Conservation (phyloP, 164 flowering plant genomes). For the Chloranthus sessilifolius region DNA sequence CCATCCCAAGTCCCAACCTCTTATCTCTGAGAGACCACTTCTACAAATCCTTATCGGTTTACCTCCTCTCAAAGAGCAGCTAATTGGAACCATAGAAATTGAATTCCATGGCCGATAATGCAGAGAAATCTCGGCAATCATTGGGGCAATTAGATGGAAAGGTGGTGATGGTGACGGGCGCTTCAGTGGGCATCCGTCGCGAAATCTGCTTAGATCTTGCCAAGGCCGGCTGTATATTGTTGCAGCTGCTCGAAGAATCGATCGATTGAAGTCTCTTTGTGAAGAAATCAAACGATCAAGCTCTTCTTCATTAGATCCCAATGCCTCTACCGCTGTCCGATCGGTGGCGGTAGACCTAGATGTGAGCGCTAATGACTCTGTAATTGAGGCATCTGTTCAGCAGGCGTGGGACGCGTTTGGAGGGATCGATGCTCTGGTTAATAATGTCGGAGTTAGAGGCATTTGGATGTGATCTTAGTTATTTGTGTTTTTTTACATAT, state of each 20-base stretch:
- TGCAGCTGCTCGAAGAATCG: slow-evolving; percentile 29
- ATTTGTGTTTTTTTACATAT: no score
- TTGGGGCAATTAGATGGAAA: not conserved
- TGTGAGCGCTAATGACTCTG: slow-evolving; percentile 33
- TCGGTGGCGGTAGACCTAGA: slow-evolving; percentile 49
- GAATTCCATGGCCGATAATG: slow-evolving; percentile 1
- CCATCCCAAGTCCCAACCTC: no score
- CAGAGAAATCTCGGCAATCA: no score
- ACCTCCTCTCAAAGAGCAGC: no score
- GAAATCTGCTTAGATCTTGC: slow-evolving; percentile 5
- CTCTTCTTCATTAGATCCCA: not conserved
- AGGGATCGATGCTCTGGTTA: slow-evolving; percentile 51
- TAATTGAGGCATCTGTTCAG: slow-evolving; percentile 35
- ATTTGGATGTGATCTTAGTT: not conserved
- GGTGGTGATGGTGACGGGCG: slow-evolving; percentile 7
- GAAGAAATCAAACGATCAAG: no score
- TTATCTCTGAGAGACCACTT: no score
- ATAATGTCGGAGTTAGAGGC: slow-evolving; percentile 77
- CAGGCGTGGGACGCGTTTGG: slow-evolving; percentile 79
- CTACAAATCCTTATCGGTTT: no score
- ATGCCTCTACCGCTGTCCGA: not conserved
- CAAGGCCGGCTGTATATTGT: slow-evolving; percentile 5
- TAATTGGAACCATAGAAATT: no score
- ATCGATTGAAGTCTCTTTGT: slow-evolving; percentile 51
- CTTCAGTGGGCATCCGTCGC: slow-evolving; percentile 1